Conservation (phyloP, 1,139 yeast species). For the Taiozyma onychis region DNA sequence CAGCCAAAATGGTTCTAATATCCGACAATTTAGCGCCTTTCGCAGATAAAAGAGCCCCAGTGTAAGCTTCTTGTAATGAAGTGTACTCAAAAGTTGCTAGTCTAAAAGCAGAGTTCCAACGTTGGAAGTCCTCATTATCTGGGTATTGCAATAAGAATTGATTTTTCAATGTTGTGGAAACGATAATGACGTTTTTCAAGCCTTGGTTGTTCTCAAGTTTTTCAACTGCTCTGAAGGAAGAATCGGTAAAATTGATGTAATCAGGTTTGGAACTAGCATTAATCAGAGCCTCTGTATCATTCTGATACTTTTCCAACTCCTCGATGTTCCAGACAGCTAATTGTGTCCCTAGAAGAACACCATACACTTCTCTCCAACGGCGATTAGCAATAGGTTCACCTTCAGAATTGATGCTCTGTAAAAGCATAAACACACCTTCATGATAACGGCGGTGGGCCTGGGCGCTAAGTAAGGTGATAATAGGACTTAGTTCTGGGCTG, state of each 20-base stretch:
- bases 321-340: conserved; percentile 92
- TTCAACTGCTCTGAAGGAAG: conserved; percentile 74
- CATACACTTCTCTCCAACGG: conserved; percentile 90
- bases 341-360: conserved; percentile 85
- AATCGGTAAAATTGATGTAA: conserved; percentile 86
- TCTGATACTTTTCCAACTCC: conserved; percentile 50
- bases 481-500: conserved; percentile 71
- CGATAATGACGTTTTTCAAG: conserved; percentile 66
- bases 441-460: conserved; percentile 69
- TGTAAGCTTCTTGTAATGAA: conserved; percentile 86
- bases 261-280: conserved; percentile 69
- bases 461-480: conserved; percentile 64
- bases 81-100: conserved; percentile 75
- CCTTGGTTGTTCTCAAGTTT: conserved; percentile 19
- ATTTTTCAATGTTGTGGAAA: conserved; percentile 87
- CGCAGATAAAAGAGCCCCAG: conserved; percentile 87
- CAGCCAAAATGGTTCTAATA: conserved; percentile 77
- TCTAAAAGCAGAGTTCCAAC: conserved; percentile 81
- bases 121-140: conserved; percentile 43
- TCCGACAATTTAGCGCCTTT: conserved; percentile 85
- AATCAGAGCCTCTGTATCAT: conserved; percentile 43
- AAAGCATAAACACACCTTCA: conserved; percentile 69
- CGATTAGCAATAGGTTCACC: conserved; percentile 78
- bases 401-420: conserved; percentile 70
- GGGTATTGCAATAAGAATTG: conserved; percentile 77